Evolutionary conservation across 257 asterid species (phyloP).

Genomic region (Henckelia pumila): DNA sequence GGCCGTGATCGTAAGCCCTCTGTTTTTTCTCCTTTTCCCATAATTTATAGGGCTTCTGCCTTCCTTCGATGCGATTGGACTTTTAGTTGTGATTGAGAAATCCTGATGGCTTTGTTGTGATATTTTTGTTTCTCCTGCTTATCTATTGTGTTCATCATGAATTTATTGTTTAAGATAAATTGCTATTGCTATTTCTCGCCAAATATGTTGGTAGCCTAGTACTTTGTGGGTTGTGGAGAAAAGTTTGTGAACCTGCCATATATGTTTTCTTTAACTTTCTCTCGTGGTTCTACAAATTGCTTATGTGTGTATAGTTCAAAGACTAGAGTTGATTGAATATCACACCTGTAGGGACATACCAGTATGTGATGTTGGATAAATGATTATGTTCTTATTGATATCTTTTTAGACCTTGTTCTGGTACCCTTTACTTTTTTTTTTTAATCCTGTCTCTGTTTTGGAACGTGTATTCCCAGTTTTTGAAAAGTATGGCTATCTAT

Average conservation of each 20-base stretch:
- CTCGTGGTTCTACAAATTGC: too few species aligned
- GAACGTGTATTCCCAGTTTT: not conserved
- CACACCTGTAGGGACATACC: too few species aligned
- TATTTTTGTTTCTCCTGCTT: not conserved
- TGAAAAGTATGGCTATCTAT: not conserved
- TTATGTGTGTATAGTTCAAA: too few species aligned
- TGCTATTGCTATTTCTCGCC: not conserved
- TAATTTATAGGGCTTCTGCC: slow-evolving; percentile 46
- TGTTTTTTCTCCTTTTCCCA: slow-evolving; percentile 1
- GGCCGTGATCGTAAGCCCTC: slow-evolving; percentile 94
- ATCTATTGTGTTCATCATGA: not conserved
- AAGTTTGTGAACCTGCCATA: too few species aligned
- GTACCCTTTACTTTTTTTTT: not conserved
- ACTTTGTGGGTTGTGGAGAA: not conserved
- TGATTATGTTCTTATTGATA: too few species aligned
- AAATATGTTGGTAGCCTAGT: not conserved
- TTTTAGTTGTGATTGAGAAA: not conserved
- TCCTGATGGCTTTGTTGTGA: not conserved
- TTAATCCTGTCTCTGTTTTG: not conserved
- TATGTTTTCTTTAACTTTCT: too few species aligned
- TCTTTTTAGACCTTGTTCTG: not conserved
- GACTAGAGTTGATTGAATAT: too few species aligned
- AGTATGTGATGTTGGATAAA: too few species aligned
- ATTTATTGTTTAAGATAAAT: too few species aligned
- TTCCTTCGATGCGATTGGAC: not conserved